A percentile compares a stretch with the other conserved stretches of the same genome.
These are phyloP conservation scores for Vigna nakashimae DNA, from an alignment of 306 rosid genomes.

Conservation along the genomic window DNA sequence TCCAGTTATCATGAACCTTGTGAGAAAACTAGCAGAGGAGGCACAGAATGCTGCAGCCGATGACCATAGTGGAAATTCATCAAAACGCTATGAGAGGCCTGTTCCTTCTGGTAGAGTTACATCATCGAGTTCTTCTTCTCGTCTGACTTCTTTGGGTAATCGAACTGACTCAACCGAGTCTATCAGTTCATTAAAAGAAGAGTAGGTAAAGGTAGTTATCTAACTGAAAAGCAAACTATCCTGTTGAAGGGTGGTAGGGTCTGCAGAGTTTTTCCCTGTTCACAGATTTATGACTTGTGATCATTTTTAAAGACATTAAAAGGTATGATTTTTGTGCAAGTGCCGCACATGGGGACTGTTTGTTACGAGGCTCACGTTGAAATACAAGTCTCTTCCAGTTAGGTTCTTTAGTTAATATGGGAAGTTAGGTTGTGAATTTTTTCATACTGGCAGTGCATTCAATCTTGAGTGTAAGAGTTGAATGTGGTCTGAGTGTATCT, in stretches of 20 bases:
- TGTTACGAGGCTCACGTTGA: conserved; percentile 10
- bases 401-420: conserved; percentile 37
- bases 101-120: conserved; percentile 42
- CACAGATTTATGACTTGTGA: conserved; percentile 29
- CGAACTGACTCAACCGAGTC: conserved; percentile 44
- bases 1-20: conserved; percentile 75
- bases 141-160: conserved; percentile 45
- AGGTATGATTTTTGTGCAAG: conserved; percentile 57
- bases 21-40: conserved; percentile 80
- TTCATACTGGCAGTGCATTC: conserved; percentile 47
- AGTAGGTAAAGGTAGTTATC: conserved; percentile 47
- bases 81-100: conserved; percentile 48
- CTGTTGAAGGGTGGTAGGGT: conserved; percentile 45
- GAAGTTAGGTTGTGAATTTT: conserved; percentile 22
- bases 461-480: conserved; percentile 48
- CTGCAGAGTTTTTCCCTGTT: conserved; percentile 34
- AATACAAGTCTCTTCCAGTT: conserved; percentile 29
- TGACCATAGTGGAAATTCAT: conserved; percentile 52
- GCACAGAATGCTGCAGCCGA: conserved; percentile 56
- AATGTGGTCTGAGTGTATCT: conserved; percentile 2
- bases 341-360: conserved; percentile 46
- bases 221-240: conserved; percentile 5
- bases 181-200: conserved; percentile 59
- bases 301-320: conserved; percentile 39
- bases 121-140: conserved; percentile 68